Evolutionary conservation across 805 yeast genomes (phyloP), one percentile per base, ranked within the genome.

Genomic region (Ogataea salicorniae): DNA sequence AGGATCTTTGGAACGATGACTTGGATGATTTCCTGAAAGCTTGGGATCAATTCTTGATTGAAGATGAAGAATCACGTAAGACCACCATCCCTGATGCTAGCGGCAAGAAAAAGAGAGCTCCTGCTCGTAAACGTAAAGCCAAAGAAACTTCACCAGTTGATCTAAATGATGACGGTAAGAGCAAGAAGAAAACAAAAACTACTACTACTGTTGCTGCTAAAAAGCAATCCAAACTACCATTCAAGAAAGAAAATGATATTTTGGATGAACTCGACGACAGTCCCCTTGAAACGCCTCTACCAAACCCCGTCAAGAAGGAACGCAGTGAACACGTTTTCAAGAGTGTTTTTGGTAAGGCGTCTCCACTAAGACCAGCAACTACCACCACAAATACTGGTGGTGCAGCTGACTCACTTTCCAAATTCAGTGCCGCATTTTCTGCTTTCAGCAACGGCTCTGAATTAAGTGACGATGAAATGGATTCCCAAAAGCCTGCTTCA

Each of bases 1-100:
- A 87, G 63, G 97, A 91, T 63, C 70, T 94, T 47, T 94, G 99
- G 99, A 76, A 71, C 49, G 74, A 66, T 40, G 99, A 94, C 63
- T 73, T 94, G 55, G 95, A 89, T 47, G 83, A 69, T 0, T 92
- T 94, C 64, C 60, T 79, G 49, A 71, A 56, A 8, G 76, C 75
- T 11, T 94, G 92, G 83, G 75, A 81, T 1, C 69, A 75, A 47
- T 90, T 87, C 64, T 67, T 88, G 60, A 73, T 71, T 31, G 78
- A 74, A 11, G 97, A 91, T 63, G 76, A 74, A 46, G 77, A 75
- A 48, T 76, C 75, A 48, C 77, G 89, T 52, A 71, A 74, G 34
- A 72, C 76, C 34, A 62, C 78, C 46, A 64, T 73, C n/a, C 69
- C 77, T 4, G 69, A 63, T 37, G 75, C 72, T 41, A 70, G 77